Conservation (phyloP, 768 basidiomycete genomes). For the Postia placenta region DNA sequence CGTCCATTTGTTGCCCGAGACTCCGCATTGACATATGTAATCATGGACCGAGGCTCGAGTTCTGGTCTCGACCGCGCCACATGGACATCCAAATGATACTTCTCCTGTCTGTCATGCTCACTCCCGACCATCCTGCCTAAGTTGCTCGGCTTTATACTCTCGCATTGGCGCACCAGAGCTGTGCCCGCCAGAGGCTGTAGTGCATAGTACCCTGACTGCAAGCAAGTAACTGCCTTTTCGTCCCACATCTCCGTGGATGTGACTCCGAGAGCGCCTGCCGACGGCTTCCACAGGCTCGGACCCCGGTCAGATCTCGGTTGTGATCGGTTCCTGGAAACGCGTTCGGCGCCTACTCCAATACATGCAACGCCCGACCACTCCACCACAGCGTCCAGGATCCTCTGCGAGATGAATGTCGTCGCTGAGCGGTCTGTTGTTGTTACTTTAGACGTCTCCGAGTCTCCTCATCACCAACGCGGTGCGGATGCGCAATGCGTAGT, state of each 20-base stretch:
- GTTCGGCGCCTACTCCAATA: not conserved
- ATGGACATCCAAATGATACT: slow-evolving; percentile 8
- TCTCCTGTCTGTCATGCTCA: not conserved
- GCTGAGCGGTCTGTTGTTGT: no score
- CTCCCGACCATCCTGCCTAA: not conserved
- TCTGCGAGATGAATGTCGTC: no score
- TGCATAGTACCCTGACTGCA: no score
- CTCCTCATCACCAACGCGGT: no score
- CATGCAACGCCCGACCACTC: no score
- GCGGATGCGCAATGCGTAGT: no score
- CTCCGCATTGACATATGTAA: no score
- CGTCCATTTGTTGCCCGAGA: no score
- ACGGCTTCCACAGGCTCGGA: not conserved
- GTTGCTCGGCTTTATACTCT: not conserved
- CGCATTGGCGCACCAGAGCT: not conserved
- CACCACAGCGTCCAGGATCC: no score
- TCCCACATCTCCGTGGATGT: not conserved
- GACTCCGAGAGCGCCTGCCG: not conserved
- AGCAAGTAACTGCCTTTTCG: not conserved
- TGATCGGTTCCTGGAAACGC: not conserved
- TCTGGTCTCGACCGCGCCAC: slow-evolving; percentile 1
- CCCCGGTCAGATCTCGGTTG: not conserved
- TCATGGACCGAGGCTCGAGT: no score
- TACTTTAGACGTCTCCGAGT: no score
- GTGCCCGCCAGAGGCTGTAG: not conserved